Base-by-base conservation (phyloP, 768 basidiomycete genomes). In the Boletus rufocinnamomeus region DNA sequence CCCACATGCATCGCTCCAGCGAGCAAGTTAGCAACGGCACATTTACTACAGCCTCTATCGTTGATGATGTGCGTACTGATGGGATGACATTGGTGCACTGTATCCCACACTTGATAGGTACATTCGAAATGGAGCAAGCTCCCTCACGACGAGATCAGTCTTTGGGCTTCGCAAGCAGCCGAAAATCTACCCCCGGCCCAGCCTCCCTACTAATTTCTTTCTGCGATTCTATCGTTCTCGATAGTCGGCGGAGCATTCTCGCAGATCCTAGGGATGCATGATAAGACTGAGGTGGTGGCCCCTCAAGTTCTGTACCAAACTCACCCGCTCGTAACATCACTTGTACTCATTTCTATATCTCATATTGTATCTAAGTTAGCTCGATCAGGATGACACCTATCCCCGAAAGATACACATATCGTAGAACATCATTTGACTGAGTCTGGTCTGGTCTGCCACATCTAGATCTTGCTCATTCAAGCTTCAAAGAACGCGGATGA, bases 131-230 rank as follows among this genome's bases (percentile, higher is more conserved):
- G 86, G 84, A 70, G 72, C 55, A 74, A 79, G 28, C 66, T 88
- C 9, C 84, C 86, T 2, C 75, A 79, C 51, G 85, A 88, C n/a
- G 83, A 87, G 28, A 82, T 91, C n/a, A 79, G 81, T 47, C 73
- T 75, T 23, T 80, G 79, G 79, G 66, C 75, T 13, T 56, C 80
- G 54, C 68, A 73, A 54, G 63, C 70, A 0, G 75, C 75, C 3
- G 78, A 81, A 63, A 73, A 71, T 21, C 60, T 73, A 10, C 72
- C 69, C 5, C 50, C 79, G 2, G 61, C 77, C 6, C 77, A 48
- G 6, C 59, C 57, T 14, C 52, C 52, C 7, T 67, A n/a, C n/a
- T n/a, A 21, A n/a, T 32, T 25, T 38, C 2, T 19, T 58, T 5
- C 6, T 21, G 27, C 16, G 38, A 35, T 14, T 34, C 13, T 23